Conservation (phyloP, 2,329 filamentous ascomycete species). For the Penicillium corylophilum region DNA sequence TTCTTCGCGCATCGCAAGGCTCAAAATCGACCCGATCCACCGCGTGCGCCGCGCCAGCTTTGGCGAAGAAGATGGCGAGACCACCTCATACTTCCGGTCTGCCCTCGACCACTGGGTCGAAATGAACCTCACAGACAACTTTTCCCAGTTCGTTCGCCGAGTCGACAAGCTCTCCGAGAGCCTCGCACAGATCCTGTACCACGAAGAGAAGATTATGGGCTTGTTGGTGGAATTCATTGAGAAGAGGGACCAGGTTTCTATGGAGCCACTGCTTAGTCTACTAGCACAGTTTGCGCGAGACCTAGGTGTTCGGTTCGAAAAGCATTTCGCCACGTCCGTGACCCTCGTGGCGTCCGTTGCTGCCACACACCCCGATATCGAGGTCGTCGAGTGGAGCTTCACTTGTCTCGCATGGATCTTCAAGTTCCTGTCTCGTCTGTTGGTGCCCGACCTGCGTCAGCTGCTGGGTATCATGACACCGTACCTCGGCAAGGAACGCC, state of each 20-base stretch:
- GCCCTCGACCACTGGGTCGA: conserved; percentile 87
- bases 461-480: conserved; percentile 81
- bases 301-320: conserved; percentile 81
- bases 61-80: conserved; percentile 71
- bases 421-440: conserved; percentile 87
- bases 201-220: conserved; percentile 81
- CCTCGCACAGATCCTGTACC: conserved; percentile 86
- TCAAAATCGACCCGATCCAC: conserved; percentile 91
- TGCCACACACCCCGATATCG: conserved; percentile 71
- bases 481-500: conserved; percentile 76
- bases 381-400: conserved; percentile 98
- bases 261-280: conserved; percentile 86
- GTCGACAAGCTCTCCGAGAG: conserved; percentile 80
- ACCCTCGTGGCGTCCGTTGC: conserved; percentile 75
- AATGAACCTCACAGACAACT: conserved; percentile 81
- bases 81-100: conserved; percentile 82
- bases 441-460: conserved; percentile 81
- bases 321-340: conserved; percentile 76
- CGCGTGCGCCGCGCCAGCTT: conserved; percentile 79
- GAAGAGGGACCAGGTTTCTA: conserved; percentile 71
- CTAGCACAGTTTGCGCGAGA: conserved; percentile 94
- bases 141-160: conserved; percentile 73
- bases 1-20: conserved; percentile 81
- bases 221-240: conserved; percentile 73
- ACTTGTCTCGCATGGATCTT: conserved; percentile 91